Percentiles rank a stretch among this genome's conserved stretches.
Evolutionary conservation across 2,329 filamentous ascomycete species (phyloP).

Genomic region (Orbilia blumenaviensis): DNA sequence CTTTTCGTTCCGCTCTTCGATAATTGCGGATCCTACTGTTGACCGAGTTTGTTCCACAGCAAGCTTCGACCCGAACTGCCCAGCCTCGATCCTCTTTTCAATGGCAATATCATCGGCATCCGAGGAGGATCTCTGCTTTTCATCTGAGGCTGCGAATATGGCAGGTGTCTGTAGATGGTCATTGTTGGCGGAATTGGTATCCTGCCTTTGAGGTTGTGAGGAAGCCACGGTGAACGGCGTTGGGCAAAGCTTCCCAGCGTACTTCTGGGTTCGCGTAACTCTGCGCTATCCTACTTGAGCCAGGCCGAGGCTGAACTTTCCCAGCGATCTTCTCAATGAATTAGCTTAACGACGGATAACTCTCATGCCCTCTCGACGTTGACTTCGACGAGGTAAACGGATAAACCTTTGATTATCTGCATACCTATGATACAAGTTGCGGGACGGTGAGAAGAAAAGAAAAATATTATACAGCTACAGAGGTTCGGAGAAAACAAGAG

Average conservation of each 20-base stretch:
- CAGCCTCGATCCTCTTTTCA: conserved; percentile 35
- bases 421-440: not conserved
- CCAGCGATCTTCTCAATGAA: too few relatives aligned
- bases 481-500: not conserved
- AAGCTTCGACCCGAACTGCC: conserved; percentile 18
- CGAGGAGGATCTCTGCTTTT: conserved; percentile 1
- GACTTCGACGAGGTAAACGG: too few relatives aligned
- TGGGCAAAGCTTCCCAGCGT: not conserved
- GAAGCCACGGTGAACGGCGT: conserved; percentile 37
- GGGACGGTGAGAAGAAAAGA: not conserved
- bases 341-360: too few relatives aligned
- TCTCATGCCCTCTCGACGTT: too few relatives aligned
- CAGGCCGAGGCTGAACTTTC: conserved; percentile 5
- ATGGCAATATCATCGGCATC: conserved; percentile 33
- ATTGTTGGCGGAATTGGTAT: conserved; percentile 1
- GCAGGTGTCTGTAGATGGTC: not conserved
- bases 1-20: conserved; percentile 26
- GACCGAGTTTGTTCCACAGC: conserved; percentile 21
- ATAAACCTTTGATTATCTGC: too few relatives aligned
- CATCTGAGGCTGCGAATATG: not conserved
- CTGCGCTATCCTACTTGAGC: not conserved
- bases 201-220: conserved; percentile 18
- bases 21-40: conserved; percentile 10
- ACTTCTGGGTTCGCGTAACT: not conserved
- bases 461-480: not conserved